Base-by-base conservation (phyloP, 306 rosid species). In the Echinosophora koreensis region DNA sequence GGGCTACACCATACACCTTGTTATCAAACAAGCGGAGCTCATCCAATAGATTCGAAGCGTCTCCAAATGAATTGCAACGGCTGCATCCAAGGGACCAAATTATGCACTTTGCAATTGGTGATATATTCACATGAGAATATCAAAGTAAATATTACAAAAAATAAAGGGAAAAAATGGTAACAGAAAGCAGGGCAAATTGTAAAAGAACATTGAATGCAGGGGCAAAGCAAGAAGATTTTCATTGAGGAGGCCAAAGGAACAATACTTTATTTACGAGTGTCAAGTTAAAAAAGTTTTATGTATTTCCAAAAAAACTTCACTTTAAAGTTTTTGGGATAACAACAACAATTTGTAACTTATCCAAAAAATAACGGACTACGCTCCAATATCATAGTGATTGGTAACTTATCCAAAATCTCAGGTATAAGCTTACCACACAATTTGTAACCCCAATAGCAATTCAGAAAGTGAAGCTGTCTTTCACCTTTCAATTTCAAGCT, bases 1-100 rank as follows among this genome's bases (percentile, higher is more conserved):
- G 93, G 61, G 97, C 97, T 71, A 95, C 96, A 32, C 97, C 98
- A 82, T 95, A 92, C 5, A 90, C 97, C 66, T 90, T 92, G 73
- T 91, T 84, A 84, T 92, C 97, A 80, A 95, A 85, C 71, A 90
- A 39, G 44, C 96, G 90, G 10, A 95, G 97, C 63, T 88, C 91
- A 66, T 92, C 97, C 87, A 92, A 82, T 73, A 95, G 68, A 89
- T 87, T 88, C 35, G 98, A 89, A 82, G 98, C 98, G 41, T 88
- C 88, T 39, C 77, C 92, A 60, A 87, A 87, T 13, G 98, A 90
- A 81, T 89, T 85, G 42, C 97, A 95, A 28, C 88, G 91, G 69
- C 98, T 95, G 89, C 89, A 88, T 80, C 58, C 79, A 71, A 69
- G 46, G 39, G 63, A 65, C 42, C 79, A 75, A 76, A 77, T 72